Evolutionary conservation across 1,284 basidiomycete genomes (phyloP), one percentile per base, ranked within the genome.

Genomic region (Malassezia yamatoensis): DNA sequence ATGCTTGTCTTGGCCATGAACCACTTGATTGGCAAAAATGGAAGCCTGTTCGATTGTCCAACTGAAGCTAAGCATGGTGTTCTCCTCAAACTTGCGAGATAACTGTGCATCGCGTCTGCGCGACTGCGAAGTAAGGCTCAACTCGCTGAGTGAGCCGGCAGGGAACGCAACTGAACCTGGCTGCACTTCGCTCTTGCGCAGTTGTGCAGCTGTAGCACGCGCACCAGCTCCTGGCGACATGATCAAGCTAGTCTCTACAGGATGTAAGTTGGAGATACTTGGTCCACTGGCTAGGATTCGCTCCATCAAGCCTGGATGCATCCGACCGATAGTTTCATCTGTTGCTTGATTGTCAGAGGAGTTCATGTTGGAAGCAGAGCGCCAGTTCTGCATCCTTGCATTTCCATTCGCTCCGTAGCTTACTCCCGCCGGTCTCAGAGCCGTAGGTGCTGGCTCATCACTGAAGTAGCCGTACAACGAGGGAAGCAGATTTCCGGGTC

Each of bases 11-110:
- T 67, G 67, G 5, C 63, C 60, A 15, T 48, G 44, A 41, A 65
- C 62, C 8, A 72, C 64, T 41, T 74, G 70, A 24, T 72, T 69
- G 12, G 60, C 58, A 1, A 74, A 57, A 15, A 66, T 48, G 13
- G 53, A 49, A 1, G 65, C 52, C 20, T 72, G 68, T 5, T 61
- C 56, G 34, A 74, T 63, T 44, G 57, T 53, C 70, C 70, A 72
- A 2, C 60, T 64, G 46, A 74, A 68, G 1, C 64, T 66, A 40
- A 67, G 49, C 11, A 67, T 54, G 16, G 58, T 59, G 34, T 68
- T 65, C 41, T 72, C 67, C 41, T 67, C 61, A 24, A 70, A 67
- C 9, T 58, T 58, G 8, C 38, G 57, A 16, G 56, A 53, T 7
- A 46, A n/a, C 9, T 53, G 51, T 18, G 49, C 54, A 11, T 48